Evolutionary conservation across 352 stramenopile genomes (phyloP).

Genomic region (Peronospora belbahrii): DNA sequence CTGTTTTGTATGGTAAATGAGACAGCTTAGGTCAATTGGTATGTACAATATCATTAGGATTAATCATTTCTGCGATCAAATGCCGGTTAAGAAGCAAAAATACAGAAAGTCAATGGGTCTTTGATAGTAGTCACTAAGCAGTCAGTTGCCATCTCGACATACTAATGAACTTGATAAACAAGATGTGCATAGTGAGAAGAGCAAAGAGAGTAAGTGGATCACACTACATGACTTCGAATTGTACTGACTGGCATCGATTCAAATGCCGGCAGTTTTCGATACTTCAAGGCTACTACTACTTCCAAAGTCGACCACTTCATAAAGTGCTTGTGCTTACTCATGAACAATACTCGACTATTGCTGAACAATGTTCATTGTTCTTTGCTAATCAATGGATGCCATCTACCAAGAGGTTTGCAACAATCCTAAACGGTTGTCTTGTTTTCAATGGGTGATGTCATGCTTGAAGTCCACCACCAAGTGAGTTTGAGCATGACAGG

Average conservation of each 20-base stretch:
- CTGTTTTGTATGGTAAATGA: slow-evolving; percentile 33
- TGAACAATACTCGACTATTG: no score
- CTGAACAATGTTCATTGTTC: no score
- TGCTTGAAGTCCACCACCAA: not conserved
- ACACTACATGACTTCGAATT: no score
- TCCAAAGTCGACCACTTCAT: no score
- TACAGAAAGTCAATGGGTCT: not conserved
- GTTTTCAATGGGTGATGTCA: not conserved
- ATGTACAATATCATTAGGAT: slow-evolving; percentile 15
- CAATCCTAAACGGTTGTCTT: not conserved
- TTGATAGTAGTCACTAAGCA: not conserved
- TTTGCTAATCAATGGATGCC: no score
- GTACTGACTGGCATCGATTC: no score
- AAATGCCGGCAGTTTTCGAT: no score
- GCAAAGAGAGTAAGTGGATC: no score
- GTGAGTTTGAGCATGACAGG: not conserved
- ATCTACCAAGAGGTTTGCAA: not conserved
- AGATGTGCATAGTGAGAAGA: no score
- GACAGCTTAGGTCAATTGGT: not conserved
- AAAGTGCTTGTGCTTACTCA: no score
- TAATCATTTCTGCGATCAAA: not conserved
- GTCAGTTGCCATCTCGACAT: not conserved
- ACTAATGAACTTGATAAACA: not conserved
- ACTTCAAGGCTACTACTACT: no score
- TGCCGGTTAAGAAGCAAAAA: not conserved